Base-by-base conservation (phyloP, 805 yeast genomes). In the Zygoascus flipseniorum region DNA sequence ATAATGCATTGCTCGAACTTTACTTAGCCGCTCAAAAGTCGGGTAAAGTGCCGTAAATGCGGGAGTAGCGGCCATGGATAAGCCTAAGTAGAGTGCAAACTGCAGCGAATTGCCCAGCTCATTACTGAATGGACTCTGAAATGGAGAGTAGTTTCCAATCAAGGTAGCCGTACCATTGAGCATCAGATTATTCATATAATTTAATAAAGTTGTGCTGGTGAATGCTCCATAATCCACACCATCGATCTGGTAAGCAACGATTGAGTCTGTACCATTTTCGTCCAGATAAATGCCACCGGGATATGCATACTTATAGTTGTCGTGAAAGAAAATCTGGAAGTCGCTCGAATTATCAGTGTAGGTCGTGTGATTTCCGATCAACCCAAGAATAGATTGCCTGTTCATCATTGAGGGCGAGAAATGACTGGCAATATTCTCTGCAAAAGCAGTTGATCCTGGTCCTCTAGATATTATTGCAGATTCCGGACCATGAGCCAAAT, bases 1-100 rank as follows among this genome's bases (percentile, higher is more conserved):
- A 51, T 68, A 68, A n/a, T 68, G 70, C 61, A 68, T 61, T 2
- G 70, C 69, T 31, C 72, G 58, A 14, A 68, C 70, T 43, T 59
- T 61, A 41, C 63, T 61, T 18, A 68, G 54, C 11, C 72, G 60
- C 52, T 68, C 72, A 59, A 55, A 65, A 2, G 71, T 69, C 1
- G 72, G 71, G 50, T 68, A 68, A 28, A 68, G 54, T 1, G 66
- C 59, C 4, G 64, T 56, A 51, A 68, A 67, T 1, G 72, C 72
- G 8, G 72, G 72, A 19, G 62, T 69, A 3, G 65, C 71, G 18
- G 66, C 57, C 67, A 69, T 62, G 5, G 72, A 63, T 11, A 68
- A 54, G 13, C 71, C 68, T 47, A 68, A 66, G 49, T 67, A 68
- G 14, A 63, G 61, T 10, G 66, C 58, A 52, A 68, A 69, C 57